phyloP scores from a whole-genome alignment of 768 basidiomycete species.

The Myochromella boudieri region DNA sequence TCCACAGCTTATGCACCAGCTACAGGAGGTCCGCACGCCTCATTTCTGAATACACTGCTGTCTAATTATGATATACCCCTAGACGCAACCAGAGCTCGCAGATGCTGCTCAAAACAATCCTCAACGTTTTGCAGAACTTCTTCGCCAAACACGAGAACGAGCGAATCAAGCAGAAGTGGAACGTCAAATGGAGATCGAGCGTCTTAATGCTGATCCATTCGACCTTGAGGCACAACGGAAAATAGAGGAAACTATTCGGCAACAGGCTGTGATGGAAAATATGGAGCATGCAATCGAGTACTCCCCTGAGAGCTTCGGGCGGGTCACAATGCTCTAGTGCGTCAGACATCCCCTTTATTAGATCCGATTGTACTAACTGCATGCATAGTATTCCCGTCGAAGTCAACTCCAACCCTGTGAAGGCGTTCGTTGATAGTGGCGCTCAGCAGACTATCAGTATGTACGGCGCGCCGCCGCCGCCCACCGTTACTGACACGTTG shows the following conservation, averaged over 20 bases:
- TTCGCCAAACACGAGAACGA: constrained; percentile 59
- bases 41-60: not conserved
- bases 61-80: constrained; percentile 4
- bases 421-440: constrained; percentile 98
- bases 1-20: constrained; percentile 72
- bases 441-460: constrained; percentile 96
- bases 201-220: constrained; percentile 85
- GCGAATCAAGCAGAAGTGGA: constrained; percentile 53
- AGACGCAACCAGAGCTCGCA: constrained; percentile 85
- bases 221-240: constrained; percentile 88
- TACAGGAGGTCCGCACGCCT: constrained; percentile 56
- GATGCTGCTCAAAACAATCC: constrained; percentile 69
- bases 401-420: constrained; percentile 87
- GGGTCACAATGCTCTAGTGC: constrained; percentile 96
- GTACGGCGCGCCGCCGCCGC: too few relatives aligned
- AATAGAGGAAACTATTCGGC: constrained; percentile 92
- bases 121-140: constrained; percentile 69
- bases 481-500: constrained; percentile 16
- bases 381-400: constrained; percentile 77
- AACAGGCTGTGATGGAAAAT: constrained; percentile 89
- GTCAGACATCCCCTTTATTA: constrained; percentile 25
- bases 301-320: constrained; percentile 89
- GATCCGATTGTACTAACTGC: too few relatives aligned
- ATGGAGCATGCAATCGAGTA: constrained; percentile 93
- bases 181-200: constrained; percentile 59